Evolutionary conservation across 805 yeast species (phyloP), one percentile per base, ranked within the genome.

Genomic region (Candida coleopterorum): DNA sequence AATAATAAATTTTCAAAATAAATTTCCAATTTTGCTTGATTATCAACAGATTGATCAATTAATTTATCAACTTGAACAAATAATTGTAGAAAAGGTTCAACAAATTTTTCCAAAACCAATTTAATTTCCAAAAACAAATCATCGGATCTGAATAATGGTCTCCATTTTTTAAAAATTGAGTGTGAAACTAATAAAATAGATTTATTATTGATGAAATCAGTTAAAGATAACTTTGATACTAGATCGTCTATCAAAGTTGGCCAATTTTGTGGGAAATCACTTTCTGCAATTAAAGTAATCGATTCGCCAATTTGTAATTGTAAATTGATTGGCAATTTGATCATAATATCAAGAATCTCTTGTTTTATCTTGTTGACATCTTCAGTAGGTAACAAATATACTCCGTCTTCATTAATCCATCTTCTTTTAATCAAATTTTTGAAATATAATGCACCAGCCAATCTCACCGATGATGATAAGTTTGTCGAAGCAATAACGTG

Each of bases 231-330:
- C 52, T 79, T 80, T 1, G 68, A 50, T 0, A 88, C 85, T 42
- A 93, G 69, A 38, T 81, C 83, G 47, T 83, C 86, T 23, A 87
- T 66, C 42, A 93, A 70, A 35, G 74, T 71, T 2, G 79, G 77
- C 99, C 99, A 93, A 34, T 79, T 68, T 26, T 83, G 82, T 1
- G 98, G 98, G 63, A 93, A 93, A 57, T 93, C 99, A 40, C 88
- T 80, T 56, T 89, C 96, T 3, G 99, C 98, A 50, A 93, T 90
- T 37, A 85, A 68, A 11, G 95, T 79, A 38, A 94, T 80, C 2
- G 96, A 81, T 60, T 94, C 99, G 36, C 97, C 97, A 34, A 93
- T 75, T 64, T 94, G 99, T n/a, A 80, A 70, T 54, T 90, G 96
- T 38, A 93, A 65, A 46, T 80, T 75, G 34, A 75, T 75, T 5